Evolutionary conservation across 225 moss, liverwort and hornwort genomes (phyloP).

Genomic region (Pleurozium schreberi): DNA sequence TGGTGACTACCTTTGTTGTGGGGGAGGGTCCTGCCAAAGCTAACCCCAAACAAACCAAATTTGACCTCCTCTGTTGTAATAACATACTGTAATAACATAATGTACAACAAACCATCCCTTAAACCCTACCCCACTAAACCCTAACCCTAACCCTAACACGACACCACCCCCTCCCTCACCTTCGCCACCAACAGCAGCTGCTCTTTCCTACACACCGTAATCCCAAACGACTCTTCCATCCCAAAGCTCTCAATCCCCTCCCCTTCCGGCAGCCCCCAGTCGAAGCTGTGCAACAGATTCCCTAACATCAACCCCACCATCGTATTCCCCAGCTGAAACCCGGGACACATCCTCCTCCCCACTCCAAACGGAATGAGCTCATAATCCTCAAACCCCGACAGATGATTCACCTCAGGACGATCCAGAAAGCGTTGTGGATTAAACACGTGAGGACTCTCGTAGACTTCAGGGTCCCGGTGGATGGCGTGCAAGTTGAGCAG

Average conservation of each 20-base stretch:
- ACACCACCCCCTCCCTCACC: not conserved
- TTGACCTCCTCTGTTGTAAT: too few species aligned
- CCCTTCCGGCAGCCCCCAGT: not conserved
- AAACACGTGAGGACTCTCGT: conserved; percentile 16
- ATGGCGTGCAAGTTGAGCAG: conserved; percentile 33
- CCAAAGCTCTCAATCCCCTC: not conserved
- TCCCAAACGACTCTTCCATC: not conserved
- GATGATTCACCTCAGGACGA: not conserved
- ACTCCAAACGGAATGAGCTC: conserved; percentile 8
- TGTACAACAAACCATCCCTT: too few species aligned
- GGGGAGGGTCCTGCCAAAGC: too few species aligned
- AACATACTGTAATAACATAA: too few species aligned
- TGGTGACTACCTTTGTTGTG: not conserved
- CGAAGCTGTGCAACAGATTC: not conserved
- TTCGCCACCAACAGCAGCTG: not conserved
- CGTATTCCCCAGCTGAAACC: not conserved
- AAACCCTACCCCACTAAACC: too few species aligned
- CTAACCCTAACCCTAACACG: not conserved
- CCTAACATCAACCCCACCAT: not conserved
- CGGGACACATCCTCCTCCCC: conserved; percentile 14
- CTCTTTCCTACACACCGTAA: not conserved
- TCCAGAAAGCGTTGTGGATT: conserved; percentile 25
- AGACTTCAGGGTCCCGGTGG: conserved; percentile 27
- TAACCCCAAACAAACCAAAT: too few species aligned
- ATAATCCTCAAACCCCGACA: not conserved